Base-by-base conservation (phyloP, 352 stramenopile species). In the Globisporangium camurandrum region DNA sequence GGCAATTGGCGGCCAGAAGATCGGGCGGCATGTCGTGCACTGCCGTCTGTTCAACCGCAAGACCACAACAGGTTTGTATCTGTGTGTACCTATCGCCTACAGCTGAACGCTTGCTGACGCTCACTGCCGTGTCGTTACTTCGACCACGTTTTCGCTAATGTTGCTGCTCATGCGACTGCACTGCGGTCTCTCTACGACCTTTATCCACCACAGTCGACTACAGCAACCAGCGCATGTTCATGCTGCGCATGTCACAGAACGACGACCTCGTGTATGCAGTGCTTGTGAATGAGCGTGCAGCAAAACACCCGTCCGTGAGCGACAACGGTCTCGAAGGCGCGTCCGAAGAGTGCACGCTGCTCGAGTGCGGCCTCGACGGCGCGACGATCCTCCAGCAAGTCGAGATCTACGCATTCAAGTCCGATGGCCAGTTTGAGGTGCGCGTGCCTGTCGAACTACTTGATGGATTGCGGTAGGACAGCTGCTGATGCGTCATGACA, bases 371-470 rank as follows among this genome's bases (percentile, higher is more conserved):
- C 0, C 65, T 93, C 36, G 82, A 93, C 30, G 82, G 82, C 44
- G 81, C 82, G 27, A 91, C 84, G 39, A 91, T 93, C 50, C 61
- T 93, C 34, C 82, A 93, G 61, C 82, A 93, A 46, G 79, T 91
- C 42, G 82, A 93, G 62, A 93, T 93, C 59, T 93, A 93, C 61
- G 75, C 81, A 22, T 88, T 88, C 66, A 93, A 93, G 59, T 89
- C 78, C 33, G 78, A 93, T 47, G 82, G 79, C 11, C 81, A 93
- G 59, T 93, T 93, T 53, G 82, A 93, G 71, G 74, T 84, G 51
- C 27, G 46, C 31, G 3, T 27, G 4, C 10, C 11, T 56, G 14
- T n/a, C n/a, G n/a, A n/a, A n/a, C n/a, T n/a, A n/a, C n/a, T n/a
- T n/a, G n/a, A n/a, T n/a, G n/a, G n/a, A n/a, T n/a, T n/a, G n/a